Percentiles rank a stretch among this genome's conserved stretches.
phyloP scores from a whole-genome alignment of 768 basidiomycete genomes.

The Leccinum disarticulatum region DNA sequence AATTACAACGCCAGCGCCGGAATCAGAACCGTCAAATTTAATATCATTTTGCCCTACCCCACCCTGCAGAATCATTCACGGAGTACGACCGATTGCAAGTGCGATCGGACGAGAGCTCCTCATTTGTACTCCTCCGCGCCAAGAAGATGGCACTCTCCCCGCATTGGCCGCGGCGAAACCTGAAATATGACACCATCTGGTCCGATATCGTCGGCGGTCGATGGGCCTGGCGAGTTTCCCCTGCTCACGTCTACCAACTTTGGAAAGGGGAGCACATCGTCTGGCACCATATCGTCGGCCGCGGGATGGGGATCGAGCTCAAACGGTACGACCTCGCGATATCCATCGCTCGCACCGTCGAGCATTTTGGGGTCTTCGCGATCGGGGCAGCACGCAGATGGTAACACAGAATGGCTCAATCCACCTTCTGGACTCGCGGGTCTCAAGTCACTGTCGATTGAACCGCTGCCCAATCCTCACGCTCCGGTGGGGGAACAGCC shows the following conservation, averaged over 20 bases:
- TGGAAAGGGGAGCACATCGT: slow-evolving; percentile 21
- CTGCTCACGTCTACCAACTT: slow-evolving; percentile 29
- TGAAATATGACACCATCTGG: slow-evolving; percentile 12
- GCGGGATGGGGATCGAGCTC: slow-evolving; percentile 14
- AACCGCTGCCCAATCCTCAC: slow-evolving; percentile 22
- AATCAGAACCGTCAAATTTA: not conserved
- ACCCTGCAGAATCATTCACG: slow-evolving; percentile 29
- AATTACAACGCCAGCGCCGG: not conserved
- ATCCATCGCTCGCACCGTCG: slow-evolving; percentile 28
- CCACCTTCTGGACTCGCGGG: slow-evolving; percentile 25
- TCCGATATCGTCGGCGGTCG: slow-evolving; percentile 8
- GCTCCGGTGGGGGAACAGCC: slow-evolving; percentile 17
- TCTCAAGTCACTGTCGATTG: slow-evolving; percentile 15
- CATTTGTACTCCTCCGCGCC: slow-evolving; percentile 20
- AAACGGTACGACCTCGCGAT: slow-evolving; percentile 24
- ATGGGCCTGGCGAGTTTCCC: slow-evolving; percentile 8
- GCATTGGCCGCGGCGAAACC: slow-evolving; percentile 7
- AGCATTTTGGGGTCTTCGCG: slow-evolving; percentile 12
- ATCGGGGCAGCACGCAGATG: slow-evolving; percentile 12
- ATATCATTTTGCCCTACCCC: slow-evolving; percentile 28
- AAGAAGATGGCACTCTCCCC: not conserved
- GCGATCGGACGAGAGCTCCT: slow-evolving; percentile 20
- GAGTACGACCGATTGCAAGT: slow-evolving; percentile 29
- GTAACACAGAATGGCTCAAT: slow-evolving; percentile 25
- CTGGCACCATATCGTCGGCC: slow-evolving; percentile 20